Base-by-base conservation (phyloP, 2,329 filamentous ascomycete genomes). In the Fusarium proliferatum region DNA sequence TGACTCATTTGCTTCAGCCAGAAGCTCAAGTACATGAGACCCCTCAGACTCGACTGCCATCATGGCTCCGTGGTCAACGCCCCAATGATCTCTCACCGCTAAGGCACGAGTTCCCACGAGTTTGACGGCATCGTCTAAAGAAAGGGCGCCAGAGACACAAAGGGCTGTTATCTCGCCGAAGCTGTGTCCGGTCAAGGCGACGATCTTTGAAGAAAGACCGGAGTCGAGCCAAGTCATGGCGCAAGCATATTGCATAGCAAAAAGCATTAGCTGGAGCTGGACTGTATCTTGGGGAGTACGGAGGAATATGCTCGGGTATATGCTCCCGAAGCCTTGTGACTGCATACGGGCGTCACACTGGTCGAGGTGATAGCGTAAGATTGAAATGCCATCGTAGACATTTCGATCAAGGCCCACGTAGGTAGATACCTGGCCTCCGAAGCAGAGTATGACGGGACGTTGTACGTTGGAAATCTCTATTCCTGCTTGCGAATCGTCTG, bases 151-250 rank as follows among this genome's bases (percentile, higher is more conserved):
- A 0, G 82, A 74, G 0, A 85, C 65, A 59, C 81, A 83, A 1
- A 85, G 75, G 0, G 83, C 83, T 1, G 81, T 81, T 9, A 86
- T 74, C 73, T 86, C 80, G 6, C 45, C 45, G 19, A 48, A 48
- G 28, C 45, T 48, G 28, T 48, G 45, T 13, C 45, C 45, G 5
- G 28, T 33, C 28, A 48, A 15, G 6, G 45, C 28, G 13, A 48
- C 45, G 21, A 30, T 28, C 45, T 21, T 48, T 8, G 30, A 23
- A 12, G 48, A 23, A 5, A 48, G 28, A n/a, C 45, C 45, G 9
- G 45, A 48, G 36, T 55, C 51, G 23, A 55, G 36, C 51, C 51
- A 55, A 9, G 34, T 19, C 51, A 39, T 55, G 8, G 51, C 51
- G 9, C 51, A 55, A n/a, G 51, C 36, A 30, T 55, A 55, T 9